Base-by-base conservation (phyloP, 768 basidiomycete genomes). In the Rhodotorula toruloides region DNA sequence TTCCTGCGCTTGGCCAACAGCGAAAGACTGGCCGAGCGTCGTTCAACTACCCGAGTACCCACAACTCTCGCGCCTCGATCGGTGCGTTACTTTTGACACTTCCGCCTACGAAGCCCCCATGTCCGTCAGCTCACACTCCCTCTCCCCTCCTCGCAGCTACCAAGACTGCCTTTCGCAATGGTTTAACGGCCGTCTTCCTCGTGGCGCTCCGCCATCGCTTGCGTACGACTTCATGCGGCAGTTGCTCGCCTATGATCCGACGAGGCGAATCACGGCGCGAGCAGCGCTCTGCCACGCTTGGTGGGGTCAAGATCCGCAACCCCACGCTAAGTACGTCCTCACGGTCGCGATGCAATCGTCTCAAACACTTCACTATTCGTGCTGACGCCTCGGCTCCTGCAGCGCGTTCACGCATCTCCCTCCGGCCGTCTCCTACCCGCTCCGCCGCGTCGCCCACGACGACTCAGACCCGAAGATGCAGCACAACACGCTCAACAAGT, bases 231-330 rank as follows among this genome's bases (percentile, higher is more conserved):
- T 98, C 60, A 85, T 99, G n/a, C 83, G 83, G 19, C 82, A 85
- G 65, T 81, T 98, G 43, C 94, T 99, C 76, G 83, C 84, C 16
- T 98, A 92, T 79, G 90, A 97, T 77, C 94, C 94, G 1, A 88
- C 89, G 73, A 84, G 82, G 67, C 82, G 96, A 39, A 82, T 97
- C 47, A 91, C 87, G 0, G 91, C 92, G 1, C 82, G 83, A 70
- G 85, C 89, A 65, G 88, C 91, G 0, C 80, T 99, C 2, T 81
- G 80, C 27, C 93, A 97, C 77, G 83, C 83, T 69, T 99, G 93
- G 91, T 99, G 98, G 77, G 82, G 84, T 31, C 91, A 94, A 75
- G 93, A 93, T 13, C 91, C 91, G 14, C 82, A 82, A 49, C 90
- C 93, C 4, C 88, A 87, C 25, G 82, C 81, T 76, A 91, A 94